Evolutionary conservation across 768 basidiomycete genomes (phyloP), one percentile per base, ranked within the genome.

Genomic region (Termitomyces sp.): DNA sequence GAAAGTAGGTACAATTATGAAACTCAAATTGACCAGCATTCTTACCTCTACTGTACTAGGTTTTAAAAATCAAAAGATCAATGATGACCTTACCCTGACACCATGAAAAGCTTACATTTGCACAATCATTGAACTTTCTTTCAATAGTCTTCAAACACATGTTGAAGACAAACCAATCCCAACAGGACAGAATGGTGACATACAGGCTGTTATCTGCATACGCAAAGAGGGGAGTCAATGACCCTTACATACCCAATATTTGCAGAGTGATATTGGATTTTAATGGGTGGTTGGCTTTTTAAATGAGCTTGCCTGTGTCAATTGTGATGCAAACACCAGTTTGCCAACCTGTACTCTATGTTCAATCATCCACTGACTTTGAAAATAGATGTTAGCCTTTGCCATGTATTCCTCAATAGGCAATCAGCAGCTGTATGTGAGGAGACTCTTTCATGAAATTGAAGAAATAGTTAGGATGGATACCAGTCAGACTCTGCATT

Each of bases 391-490:
- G 55, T 46, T 0, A 36, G 46, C 0, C 46, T 56, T 4, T 56
- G 64, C 34, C n/a, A 46, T 7, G 36, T 60, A 11, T 65, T 57
- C 17, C 15, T 62, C 7, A 62, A 56, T 14, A 56, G 4, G 32
- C 63, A 69, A 50, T 58, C 66, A 12, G 71, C 68, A 0, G 54
- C 42, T 8, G 70, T 68, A 0, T 70, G 72, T 43, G 51, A 65
- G 2, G 37, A 48, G 25, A 5, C 17, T 69, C 8, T 66, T 70
- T 42, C n/a, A 63, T 8, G 48, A 55, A 42, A 48, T 73, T 4
- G 62, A 70, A 11, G 37, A 62, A 7, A 65, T 73, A 15, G 63
- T 73, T 3, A 20, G 59, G 4, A 29, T 63, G 17, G 71, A 73
- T 50, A 71, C 25, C 68, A 1, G 69, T 69, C 5, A 48, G 55